Conservation (phyloP, 2,329 filamentous ascomycete genomes). For the Alternaria arbusti region DNA sequence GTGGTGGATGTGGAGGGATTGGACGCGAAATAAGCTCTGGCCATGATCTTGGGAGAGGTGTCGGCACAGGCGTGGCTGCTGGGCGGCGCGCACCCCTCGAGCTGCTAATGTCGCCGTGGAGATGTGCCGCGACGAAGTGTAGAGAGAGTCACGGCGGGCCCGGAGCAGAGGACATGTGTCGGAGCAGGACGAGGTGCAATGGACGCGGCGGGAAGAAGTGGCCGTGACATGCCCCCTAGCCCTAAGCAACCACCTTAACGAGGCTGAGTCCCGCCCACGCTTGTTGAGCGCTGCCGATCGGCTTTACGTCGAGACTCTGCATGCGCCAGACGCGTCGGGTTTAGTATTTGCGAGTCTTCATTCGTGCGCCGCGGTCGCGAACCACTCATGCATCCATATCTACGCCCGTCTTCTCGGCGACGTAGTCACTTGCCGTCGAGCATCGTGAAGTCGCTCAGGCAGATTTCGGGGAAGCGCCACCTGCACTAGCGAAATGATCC, state of each 20-base stretch:
- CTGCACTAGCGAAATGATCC: background rate
- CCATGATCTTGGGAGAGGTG: conserved; percentile 26
- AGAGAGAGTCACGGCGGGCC: conserved; percentile 2
- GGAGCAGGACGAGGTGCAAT: conserved; percentile 1
- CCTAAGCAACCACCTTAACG: conserved; percentile 1
- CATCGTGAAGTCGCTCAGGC: conserved; percentile 1
- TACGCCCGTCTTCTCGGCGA: background rate
- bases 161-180: conserved; percentile 10
- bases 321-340: conserved; percentile 7
- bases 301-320: conserved; percentile 15
- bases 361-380: background rate
- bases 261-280: conserved; percentile 14
- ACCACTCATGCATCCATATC: background rate
- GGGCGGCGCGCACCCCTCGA: conserved; percentile 12
- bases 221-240: conserved; percentile 5
- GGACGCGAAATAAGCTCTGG: conserved; percentile 26
- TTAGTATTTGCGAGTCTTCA: background rate
- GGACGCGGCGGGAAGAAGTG: conserved; percentile 12
- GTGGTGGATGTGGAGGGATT: conserved; percentile 20
- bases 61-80: conserved; percentile 12
- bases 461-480: background rate
- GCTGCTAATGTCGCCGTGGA: conserved; percentile 6
- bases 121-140: conserved; percentile 2
- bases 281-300: conserved; percentile 14
- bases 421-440: background rate